Evolutionary conservation across 2,329 filamentous ascomycete genomes (phyloP), one percentile per base, ranked within the genome.

Genomic region (Ophiosphaerella herpotricha): DNA sequence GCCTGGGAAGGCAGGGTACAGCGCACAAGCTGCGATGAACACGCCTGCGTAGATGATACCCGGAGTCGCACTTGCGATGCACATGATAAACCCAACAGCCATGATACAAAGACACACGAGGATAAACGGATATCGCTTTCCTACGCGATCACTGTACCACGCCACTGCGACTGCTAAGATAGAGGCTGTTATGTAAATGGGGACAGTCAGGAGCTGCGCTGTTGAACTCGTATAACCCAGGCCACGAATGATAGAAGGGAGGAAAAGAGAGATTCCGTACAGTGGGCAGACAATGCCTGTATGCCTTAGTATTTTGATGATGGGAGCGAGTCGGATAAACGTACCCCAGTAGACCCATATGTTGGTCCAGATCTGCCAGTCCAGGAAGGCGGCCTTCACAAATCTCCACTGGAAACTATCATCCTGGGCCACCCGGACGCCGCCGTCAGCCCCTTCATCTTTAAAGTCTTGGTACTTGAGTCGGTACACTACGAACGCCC

Each of bases 361-460:
- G 44, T 80, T 80, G 1, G 67, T 54, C 67, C 70, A 80, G 31
- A 79, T 73, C 55, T 80, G 77, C 77, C 76, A 79, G 48, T 80
- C 77, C 13, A 69, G 57, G 40, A 80, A 76, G 1, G 76, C 76
- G 31, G 67, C 65, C 37, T 81, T 73, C 31, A 77, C 74, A 50
- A 66, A 66, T 1, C 64, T 73, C 89, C 88, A 91, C 13, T 77
- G 81, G 62, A 92, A 91, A 0, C 74, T 69, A 59, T 92, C 89
- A 42, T 86, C 77, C 7, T 85, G 82, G 0, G 84, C 88, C 0
- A 87, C 86, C 57, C 90, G 86, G 49, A 82, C 83, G 52, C 89
- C 86, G 1, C 80, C 78, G 5, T 83, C 81, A 0, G 83, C 81
- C 0, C 79, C 78, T 73, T 71, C 52, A 7, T 63, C 45, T 57